phyloP scores from a whole-genome alignment of 2,329 filamentous ascomycete species.

The Arachnopeziza araneosa region DNA sequence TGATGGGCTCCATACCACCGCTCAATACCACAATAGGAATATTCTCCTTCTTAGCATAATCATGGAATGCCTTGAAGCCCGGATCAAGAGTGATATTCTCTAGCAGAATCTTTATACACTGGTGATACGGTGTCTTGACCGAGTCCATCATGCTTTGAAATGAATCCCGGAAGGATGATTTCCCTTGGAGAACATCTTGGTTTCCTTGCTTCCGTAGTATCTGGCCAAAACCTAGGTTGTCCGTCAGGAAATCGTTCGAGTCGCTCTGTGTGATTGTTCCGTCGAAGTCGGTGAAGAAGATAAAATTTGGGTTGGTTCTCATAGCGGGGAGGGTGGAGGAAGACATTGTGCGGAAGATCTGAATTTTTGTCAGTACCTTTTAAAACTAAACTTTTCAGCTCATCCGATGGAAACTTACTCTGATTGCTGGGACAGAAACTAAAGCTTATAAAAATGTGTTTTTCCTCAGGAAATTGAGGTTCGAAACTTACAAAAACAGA shows the following conservation, averaged over 20 bases:
- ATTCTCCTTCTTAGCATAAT: conserved; percentile 74
- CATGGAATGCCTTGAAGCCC: conserved; percentile 80
- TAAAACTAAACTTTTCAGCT: too few species aligned
- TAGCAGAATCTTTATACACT: conserved; percentile 74
- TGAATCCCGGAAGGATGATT: conserved; percentile 71
- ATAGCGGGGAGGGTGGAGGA: conserved; percentile 48
- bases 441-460: background rate
- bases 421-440: background rate
- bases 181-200: conserved; percentile 66
- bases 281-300: conserved; percentile 99
- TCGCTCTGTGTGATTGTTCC: conserved; percentile 80
- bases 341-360: conserved; percentile 18
- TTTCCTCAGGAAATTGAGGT: background rate
- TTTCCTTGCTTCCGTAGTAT: conserved; percentile 69
- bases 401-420: too few species aligned
- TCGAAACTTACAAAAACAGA: background rate
- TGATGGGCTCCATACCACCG: conserved; percentile 89
- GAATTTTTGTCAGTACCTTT: too few species aligned
- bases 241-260: conserved; percentile 70
- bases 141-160: conserved; percentile 93
- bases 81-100: conserved; percentile 86
- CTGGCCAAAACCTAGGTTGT: conserved; percentile 80
- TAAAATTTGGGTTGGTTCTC: conserved; percentile 71
- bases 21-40: conserved; percentile 89
- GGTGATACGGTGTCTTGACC: conserved; percentile 69